Base-by-base conservation (phyloP, 306 rosid genomes). In the Lotus japonicus region DNA sequence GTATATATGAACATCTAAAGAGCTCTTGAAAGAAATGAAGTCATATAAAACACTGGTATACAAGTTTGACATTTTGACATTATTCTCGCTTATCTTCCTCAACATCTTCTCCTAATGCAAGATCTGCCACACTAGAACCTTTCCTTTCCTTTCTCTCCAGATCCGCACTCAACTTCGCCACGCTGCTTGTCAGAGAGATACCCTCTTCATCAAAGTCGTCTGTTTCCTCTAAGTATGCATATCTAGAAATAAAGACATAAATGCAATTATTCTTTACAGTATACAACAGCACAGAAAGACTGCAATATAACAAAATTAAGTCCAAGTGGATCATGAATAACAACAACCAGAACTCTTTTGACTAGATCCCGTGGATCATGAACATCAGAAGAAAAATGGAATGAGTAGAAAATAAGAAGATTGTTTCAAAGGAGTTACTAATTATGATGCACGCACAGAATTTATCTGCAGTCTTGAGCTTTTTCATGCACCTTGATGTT, bases 71-170 rank as follows among this genome's bases (percentile, higher is more conserved):
- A 38, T 74, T 66, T 18, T 38, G 44, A 14, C 10, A 38, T 74
- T 79, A 92, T 65, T 92, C 98, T 71, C 98, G 86, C 84, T 89
- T 92, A 79, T 92, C 95, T 78, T 92, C 98, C 79, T 92, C 98
- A 16, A 80, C 42, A 79, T 86, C 96, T 78, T 89, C 96, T 36
- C 80, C 94, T 39, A 58, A 79, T 15, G 79, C 45, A 23, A 57
- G 83, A 59, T 86, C 96, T 8, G 83, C 63, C 42, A 81, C 69
- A 71, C 70, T 71, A 4, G 84, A 58, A 11, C 71, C 85, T 72
- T 77, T 85, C 75, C 85, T 81, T 72, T 80, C 85, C 45, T 82
- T 82, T 1, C 2, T 3, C 3, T 1, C 23, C 64, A 72, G 79
- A 71, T 88, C 97, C 15, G 72, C 89, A 39, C 75, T 78, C 62